Percentiles rank a stretch among this genome's conserved stretches.
These are phyloP conservation scores for Orobanche coerulescens DNA, from an alignment of 257 asterid species.

Conservation along the genomic window DNA sequence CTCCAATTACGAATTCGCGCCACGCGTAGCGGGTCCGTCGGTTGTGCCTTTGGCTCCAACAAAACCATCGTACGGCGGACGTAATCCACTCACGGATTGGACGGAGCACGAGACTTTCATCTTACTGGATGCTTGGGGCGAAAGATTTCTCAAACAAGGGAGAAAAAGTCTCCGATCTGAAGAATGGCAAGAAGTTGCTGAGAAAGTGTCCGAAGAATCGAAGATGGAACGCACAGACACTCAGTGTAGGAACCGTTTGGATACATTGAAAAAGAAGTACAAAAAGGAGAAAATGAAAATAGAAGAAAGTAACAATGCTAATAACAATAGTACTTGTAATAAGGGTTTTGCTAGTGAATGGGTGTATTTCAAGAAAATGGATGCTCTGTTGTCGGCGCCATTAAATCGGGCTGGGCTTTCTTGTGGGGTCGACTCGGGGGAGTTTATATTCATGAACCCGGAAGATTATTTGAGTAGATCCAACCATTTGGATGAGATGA, in stretches of 20 bases:
- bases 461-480: constrained; percentile 42
- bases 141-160: constrained; percentile 71
- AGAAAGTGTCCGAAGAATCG: constrained; percentile 61
- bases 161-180: constrained; percentile 86
- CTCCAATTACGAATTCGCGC: constrained; percentile 83
- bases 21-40: constrained; percentile 44
- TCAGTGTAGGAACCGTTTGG: constrained; percentile 87
- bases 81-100: constrained; percentile 88
- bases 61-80: constrained; percentile 56
- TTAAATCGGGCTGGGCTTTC: constrained; percentile 55
- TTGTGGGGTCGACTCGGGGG: constrained; percentile 78
- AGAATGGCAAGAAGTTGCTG: constrained; percentile 95
- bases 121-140: constrained; percentile 83
- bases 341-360: constrained; percentile 36
- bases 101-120: constrained; percentile 69
- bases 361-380: constrained; percentile 83
- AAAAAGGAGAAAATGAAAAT: constrained; percentile 73
- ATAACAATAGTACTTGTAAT: too few species aligned
- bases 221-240: constrained; percentile 71
- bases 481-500: constrained; percentile 70
- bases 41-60: constrained; percentile 31
- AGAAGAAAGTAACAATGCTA: constrained; percentile 23
- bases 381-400: constrained; percentile 44
- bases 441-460: constrained; percentile 52
- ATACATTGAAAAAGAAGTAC: constrained; percentile 85